Percentiles rank a stretch among this genome's conserved stretches.
Conservation (phyloP, 352 stramenopile species). For the Pythium sukuiense region DNA sequence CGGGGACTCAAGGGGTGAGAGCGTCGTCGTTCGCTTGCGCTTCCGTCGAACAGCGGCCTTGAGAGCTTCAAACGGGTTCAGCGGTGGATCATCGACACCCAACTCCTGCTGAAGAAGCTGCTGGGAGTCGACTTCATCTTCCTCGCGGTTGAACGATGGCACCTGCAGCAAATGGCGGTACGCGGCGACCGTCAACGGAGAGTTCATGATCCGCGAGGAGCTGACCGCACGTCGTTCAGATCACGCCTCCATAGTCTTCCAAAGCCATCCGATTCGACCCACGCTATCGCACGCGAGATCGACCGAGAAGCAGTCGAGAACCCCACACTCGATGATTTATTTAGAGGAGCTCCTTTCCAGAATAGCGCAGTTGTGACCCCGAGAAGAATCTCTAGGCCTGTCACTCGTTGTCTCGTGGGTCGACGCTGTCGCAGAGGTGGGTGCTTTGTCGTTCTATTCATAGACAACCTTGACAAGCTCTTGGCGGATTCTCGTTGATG, state of each 20-base stretch:
- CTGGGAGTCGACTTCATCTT: conserved; percentile 23
- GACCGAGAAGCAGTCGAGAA: too few relatives aligned
- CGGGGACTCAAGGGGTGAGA: conserved; percentile 9
- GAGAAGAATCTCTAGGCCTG: too few relatives aligned
- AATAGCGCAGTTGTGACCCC: too few relatives aligned
- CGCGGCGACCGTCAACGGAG: conserved; percentile 20
- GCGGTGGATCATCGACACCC: too few relatives aligned
- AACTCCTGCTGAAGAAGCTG: not conserved
- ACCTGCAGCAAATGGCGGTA: conserved; percentile 26
- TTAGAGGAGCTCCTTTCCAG: too few relatives aligned
- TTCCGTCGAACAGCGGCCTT: conserved; percentile 20
- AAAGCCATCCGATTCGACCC: too few relatives aligned
- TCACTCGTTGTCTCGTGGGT: not conserved
- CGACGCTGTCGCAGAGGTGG: not conserved
- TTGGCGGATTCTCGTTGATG: not conserved
- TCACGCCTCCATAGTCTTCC: not conserved
- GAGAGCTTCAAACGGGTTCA: conserved; percentile 14
- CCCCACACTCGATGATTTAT: too few relatives aligned
- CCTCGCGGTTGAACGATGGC: conserved; percentile 21
- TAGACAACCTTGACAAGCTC: not conserved
- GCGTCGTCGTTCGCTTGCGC: conserved; percentile 12
- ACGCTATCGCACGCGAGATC: too few relatives aligned
- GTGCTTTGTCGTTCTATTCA: not conserved
- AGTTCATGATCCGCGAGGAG: conserved; percentile 20
- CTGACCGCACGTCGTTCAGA: not conserved